Base-by-base conservation (phyloP, 73 alveolate species). In the Diophrys sp. region DNA sequence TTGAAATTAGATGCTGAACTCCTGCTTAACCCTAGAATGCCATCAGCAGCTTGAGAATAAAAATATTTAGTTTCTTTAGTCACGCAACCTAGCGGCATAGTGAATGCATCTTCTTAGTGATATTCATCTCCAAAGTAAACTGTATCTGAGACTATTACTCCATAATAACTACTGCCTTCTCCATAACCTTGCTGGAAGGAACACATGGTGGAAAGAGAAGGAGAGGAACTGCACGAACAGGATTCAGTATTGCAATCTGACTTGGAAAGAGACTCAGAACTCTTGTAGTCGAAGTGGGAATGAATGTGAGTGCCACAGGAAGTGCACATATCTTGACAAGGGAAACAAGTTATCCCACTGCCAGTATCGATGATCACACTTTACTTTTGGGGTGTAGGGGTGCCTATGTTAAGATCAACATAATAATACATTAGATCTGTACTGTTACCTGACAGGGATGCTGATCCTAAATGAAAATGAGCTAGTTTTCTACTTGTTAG, bases 301-400 rank as follows among this genome's bases (percentile, higher is more conserved):
- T 95, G 84, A 11, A 81, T 67, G 82, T 96, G 99, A 0, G 83
- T 81, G 0, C 99, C 99, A 80, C 99, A 96, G 76, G 67, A 53
- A 29, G 76, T 29, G 78, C 99, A 96, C 54, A 74, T 72, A 77
- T 75, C 82, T 44, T 70, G 57, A 74, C 99, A 96, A 5, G 99
- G 99, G 62, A 96, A 93, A 23, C 98, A 92, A 18, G 97, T 95
- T 31, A 95, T 77, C 30, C 96, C 90, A 53, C 97, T 84, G 71
- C 98, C 98, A 26, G 99, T 96, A 80, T 96, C 99, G 30, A 95
- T 70, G 23, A 96, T 89, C 67, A 87, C 83, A 30, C 98, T 55
- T 82, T 91, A 94, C 71, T 70, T 85, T 56, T 90, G 53, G 5
- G 81, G 73, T 73, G 81, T 73, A 23, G 81, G 28, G 28, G 54